Conservation (phyloP, 2,329 filamentous ascomycete species). For the Myriosclerotinia scirpicola region DNA sequence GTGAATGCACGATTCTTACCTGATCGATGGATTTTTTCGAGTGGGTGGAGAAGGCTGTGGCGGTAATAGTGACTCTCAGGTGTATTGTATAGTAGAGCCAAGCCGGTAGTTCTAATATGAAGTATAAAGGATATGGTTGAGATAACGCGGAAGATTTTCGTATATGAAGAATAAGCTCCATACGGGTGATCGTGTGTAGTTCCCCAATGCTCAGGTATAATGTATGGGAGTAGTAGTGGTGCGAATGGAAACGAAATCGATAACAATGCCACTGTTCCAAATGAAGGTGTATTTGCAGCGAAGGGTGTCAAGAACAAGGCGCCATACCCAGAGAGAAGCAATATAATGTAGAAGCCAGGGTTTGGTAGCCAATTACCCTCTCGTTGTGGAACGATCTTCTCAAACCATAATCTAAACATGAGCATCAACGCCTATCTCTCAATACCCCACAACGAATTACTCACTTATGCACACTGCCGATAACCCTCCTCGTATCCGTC, state of each 20-base stretch:
- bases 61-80: constrained; percentile 51
- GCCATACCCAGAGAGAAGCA: constrained; percentile 43
- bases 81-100: constrained; percentile 49
- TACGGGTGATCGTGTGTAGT: constrained; percentile 45
- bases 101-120: constrained; percentile 47
- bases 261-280: constrained; percentile 42
- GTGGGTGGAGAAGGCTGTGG: constrained; percentile 49
- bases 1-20: constrained; percentile 49
- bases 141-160: constrained; percentile 49
- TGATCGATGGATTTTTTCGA: constrained; percentile 48
- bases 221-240: constrained; percentile 48
- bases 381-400: constrained; percentile 45
- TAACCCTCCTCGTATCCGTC: constrained; percentile 21
- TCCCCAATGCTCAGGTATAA: constrained; percentile 53
- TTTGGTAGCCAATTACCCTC: constrained; percentile 48
- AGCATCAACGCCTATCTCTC: constrained; percentile 10
- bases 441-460: not conserved
- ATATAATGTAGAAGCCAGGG: constrained; percentile 41
- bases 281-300: constrained; percentile 45
- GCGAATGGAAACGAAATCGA: constrained; percentile 46
- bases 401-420: constrained; percentile 39
- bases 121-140: constrained; percentile 48
- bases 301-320: constrained; percentile 45
- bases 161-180: constrained; percentile 45
- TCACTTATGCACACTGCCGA: constrained; percentile 15